Evolutionary conservation across 176 grass and related monocot species (phyloP).

Genomic region (Typha latifolia): DNA sequence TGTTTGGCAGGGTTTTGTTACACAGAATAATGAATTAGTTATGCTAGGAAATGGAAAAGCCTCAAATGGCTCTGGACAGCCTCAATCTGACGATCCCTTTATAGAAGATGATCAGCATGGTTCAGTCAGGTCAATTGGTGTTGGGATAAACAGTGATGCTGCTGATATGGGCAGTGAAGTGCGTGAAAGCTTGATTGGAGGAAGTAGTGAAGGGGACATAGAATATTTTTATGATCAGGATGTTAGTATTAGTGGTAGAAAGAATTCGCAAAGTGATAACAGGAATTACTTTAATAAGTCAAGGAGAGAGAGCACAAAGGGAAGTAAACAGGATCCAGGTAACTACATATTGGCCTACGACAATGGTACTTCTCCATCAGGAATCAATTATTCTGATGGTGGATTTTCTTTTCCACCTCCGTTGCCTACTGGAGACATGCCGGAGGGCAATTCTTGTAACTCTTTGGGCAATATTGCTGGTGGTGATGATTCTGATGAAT

Average conservation of each 20-base stretch:
- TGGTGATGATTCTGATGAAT: slow-evolving; percentile 51
- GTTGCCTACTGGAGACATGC: slow-evolving; percentile 33
- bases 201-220: slow-evolving; percentile 91
- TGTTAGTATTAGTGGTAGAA: slow-evolving; percentile 51
- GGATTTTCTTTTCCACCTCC: slow-evolving; percentile 84
- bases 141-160: slow-evolving; percentile 90
- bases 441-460: slow-evolving; percentile 39
- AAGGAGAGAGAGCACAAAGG: slow-evolving; percentile 38
- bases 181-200: slow-evolving; percentile 90
- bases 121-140: slow-evolving; percentile 90
- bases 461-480: slow-evolving; percentile 20
- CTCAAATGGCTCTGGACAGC: slow-evolving; percentile 37
- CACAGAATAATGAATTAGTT: slow-evolving; percentile 73
- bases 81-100: slow-evolving; percentile 69
- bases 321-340: slow-evolving; percentile 34
- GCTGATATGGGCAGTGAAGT: slow-evolving; percentile 98
- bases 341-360: slow-evolving; percentile 25
- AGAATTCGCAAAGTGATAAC: slow-evolving; percentile 38
- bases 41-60: slow-evolving; percentile 74
- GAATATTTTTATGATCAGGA: slow-evolving; percentile 59
- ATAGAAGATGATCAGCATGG: slow-evolving; percentile 96
- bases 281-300: slow-evolving; percentile 8
- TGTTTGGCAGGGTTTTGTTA: slow-evolving; percentile 94
- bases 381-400: slow-evolving; percentile 32
- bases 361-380: slow-evolving; percentile 34